Conservation (phyloP, 1,284 basidiomycete species). For the Ganoderma resinaceum region DNA sequence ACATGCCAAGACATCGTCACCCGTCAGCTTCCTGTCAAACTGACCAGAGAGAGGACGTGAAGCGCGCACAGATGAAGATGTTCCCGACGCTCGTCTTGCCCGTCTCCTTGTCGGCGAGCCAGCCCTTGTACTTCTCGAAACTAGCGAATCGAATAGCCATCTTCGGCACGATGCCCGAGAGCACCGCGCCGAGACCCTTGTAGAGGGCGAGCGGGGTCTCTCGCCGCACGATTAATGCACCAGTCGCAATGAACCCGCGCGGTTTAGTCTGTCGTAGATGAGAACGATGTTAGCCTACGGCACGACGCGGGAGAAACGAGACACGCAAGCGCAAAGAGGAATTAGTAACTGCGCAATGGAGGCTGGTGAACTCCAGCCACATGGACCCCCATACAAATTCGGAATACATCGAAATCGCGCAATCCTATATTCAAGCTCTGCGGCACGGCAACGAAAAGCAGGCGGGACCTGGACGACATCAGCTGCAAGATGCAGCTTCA, state of each 20-base stretch:
- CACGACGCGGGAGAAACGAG: too few relatives aligned
- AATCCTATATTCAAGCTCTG: not conserved
- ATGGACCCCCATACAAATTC: not conserved
- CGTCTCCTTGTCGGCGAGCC: slow-evolving; percentile 78
- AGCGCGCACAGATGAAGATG: slow-evolving; percentile 77
- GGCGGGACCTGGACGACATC: not conserved
- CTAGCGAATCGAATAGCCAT: slow-evolving; percentile 99
- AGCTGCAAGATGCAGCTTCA: not conserved
- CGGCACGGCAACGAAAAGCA: not conserved
- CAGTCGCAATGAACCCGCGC: slow-evolving; percentile 94
- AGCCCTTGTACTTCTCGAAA: slow-evolving; percentile 94
- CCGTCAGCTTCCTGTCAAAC: not conserved
- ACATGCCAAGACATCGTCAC: too few relatives aligned
- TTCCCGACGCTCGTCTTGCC: slow-evolving; percentile 79
- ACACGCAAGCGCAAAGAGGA: not conserved
- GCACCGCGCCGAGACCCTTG: slow-evolving; percentile 98
- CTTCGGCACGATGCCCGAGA: slow-evolving; percentile 98
- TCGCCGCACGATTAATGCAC: slow-evolving; percentile 85
- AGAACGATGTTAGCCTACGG: not conserved
- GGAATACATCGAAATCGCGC: not conserved
- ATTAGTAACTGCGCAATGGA: too few relatives aligned
- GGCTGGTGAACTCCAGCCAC: not conserved
- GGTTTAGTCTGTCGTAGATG: slow-evolving; percentile 76
- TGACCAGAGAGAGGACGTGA: not conserved
- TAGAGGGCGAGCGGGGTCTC: slow-evolving; percentile 97